These are phyloP conservation scores for Takashimella tepidaria DNA, from an alignment of 1,284 basidiomycete species.

Conservation along the genomic window DNA sequence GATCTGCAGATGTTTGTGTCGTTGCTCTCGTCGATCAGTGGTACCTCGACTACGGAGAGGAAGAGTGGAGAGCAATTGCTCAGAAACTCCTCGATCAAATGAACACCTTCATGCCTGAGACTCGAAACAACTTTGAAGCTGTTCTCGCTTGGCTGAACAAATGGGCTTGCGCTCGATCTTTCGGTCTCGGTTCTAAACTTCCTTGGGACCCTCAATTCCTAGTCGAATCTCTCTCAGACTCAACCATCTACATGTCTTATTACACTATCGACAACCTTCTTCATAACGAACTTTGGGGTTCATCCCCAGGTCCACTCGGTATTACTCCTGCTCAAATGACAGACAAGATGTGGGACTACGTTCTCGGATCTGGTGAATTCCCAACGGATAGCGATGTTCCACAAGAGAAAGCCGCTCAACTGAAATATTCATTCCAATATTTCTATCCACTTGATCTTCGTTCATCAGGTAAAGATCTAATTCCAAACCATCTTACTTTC, in stretches of 20 bases:
- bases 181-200: conserved; percentile 90
- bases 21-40: conserved; percentile 98
- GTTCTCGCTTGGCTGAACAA: conserved; percentile 94
- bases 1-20: conserved; percentile 92
- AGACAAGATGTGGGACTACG: conserved; percentile 95
- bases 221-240: conserved; percentile 94
- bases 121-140: conserved; percentile 84
- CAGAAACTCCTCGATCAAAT: conserved; percentile 78
- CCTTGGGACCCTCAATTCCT: conserved; percentile 97
- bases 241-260: conserved; percentile 98
- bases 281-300: conserved; percentile 75
- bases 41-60: conserved; percentile 98
- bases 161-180: conserved; percentile 97
- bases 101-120: conserved; percentile 86
- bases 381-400: conserved; percentile 60
- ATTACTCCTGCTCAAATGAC: conserved; percentile 89
- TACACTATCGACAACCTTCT: conserved; percentile 90
- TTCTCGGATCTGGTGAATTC: conserved; percentile 73
- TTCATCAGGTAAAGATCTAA: conserved; percentile 97
- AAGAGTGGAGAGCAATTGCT: conserved; percentile 76
- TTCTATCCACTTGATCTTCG: conserved; percentile 99
- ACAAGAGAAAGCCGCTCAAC: conserved; percentile 69
- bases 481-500: conserved; percentile 95
- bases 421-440: conserved; percentile 92
- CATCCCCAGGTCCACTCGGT: conserved; percentile 72